These are phyloP conservation scores for Globisporangium emineosum DNA, from an alignment of 352 stramenopile species.

Conservation along the genomic window DNA sequence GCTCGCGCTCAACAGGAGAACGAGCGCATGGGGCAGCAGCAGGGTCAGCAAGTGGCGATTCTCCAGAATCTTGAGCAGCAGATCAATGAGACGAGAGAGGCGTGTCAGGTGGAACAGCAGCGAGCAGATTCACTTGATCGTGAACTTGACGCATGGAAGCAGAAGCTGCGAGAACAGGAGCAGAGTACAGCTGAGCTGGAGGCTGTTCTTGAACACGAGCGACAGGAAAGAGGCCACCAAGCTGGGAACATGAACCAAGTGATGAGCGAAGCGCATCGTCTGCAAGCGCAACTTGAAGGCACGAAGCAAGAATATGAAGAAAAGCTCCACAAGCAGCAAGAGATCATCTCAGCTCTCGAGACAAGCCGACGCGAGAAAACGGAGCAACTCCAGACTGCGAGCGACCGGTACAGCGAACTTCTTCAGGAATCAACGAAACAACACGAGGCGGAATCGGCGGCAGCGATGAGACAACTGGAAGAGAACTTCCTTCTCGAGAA, in stretches of 20 bases:
- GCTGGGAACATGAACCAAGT: conserved; percentile 34
- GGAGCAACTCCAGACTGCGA: conserved; percentile 37
- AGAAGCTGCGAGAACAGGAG: conserved; percentile 36
- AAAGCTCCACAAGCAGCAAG: conserved; percentile 38
- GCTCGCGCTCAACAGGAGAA: conserved; percentile 40
- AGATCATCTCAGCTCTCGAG: conserved; percentile 37
- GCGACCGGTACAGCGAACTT: conserved; percentile 24
- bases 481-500: conserved; percentile 52
- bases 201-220: conserved; percentile 21
- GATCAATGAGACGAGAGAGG: conserved; percentile 36
- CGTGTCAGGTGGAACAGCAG: conserved; percentile 32
- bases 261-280: conserved; percentile 37
- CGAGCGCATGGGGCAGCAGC: conserved; percentile 36
- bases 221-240: conserved; percentile 24
- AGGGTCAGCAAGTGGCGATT: conserved; percentile 31
- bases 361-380: conserved; percentile 32
- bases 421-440: conserved; percentile 31
- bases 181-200: conserved; percentile 29
- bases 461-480: conserved; percentile 48
- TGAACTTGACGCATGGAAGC: conserved; percentile 32
- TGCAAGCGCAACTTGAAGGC: conserved; percentile 41
- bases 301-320: conserved; percentile 48
- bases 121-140: conserved; percentile 35
- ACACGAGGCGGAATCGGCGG: conserved; percentile 35
- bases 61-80: conserved; percentile 43